A percentile compares a stretch with the other conserved stretches of the same genome.
These are phyloP conservation scores for Annulohypoxylon bovei DNA, from an alignment of 495 filamentous ascomycete species.

Conservation along the genomic window DNA sequence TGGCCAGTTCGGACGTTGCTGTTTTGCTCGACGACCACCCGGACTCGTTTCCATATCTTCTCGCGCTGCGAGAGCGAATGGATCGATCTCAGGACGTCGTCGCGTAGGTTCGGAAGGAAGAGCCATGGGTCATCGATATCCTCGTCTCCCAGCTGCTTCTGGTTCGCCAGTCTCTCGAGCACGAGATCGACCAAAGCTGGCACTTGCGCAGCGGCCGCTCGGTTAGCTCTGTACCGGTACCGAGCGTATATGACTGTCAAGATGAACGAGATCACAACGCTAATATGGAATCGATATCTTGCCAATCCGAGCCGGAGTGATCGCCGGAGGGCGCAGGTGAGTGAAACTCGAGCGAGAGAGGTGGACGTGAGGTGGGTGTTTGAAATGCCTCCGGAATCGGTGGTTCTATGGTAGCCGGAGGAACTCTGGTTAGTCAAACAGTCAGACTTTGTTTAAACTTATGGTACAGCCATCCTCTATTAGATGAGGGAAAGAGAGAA, in stretches of 20 bases:
- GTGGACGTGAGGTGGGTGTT: conserved; percentile 68
- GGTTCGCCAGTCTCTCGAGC: conserved; percentile 80
- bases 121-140: conserved; percentile 79
- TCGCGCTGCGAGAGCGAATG: conserved; percentile 77
- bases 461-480: conserved; percentile 30
- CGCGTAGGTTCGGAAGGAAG: conserved; percentile 85
- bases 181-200: conserved; percentile 83
- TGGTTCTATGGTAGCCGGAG: conserved; percentile 74
- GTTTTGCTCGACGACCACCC: conserved; percentile 87
- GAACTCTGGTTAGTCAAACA: conserved; percentile 80
- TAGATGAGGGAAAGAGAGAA: conserved; percentile 6
- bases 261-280: conserved; percentile 67
- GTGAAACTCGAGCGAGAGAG: conserved; percentile 88
- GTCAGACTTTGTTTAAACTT: conserved; percentile 52
- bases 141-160: conserved; percentile 79
- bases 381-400: conserved; percentile 67
- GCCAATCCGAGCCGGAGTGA: conserved; percentile 91
- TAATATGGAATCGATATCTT: conserved; percentile 94
- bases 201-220: conserved; percentile 72
- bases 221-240: conserved; percentile 62
- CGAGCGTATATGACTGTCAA: conserved; percentile 65
- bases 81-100: conserved; percentile 87
- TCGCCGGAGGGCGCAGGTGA: conserved; percentile 87
- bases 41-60: conserved; percentile 82
- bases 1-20: conserved; percentile 89